These are phyloP conservation scores for Allium cepa DNA, from an alignment of 106 monocot species.

Conservation along the genomic window DNA sequence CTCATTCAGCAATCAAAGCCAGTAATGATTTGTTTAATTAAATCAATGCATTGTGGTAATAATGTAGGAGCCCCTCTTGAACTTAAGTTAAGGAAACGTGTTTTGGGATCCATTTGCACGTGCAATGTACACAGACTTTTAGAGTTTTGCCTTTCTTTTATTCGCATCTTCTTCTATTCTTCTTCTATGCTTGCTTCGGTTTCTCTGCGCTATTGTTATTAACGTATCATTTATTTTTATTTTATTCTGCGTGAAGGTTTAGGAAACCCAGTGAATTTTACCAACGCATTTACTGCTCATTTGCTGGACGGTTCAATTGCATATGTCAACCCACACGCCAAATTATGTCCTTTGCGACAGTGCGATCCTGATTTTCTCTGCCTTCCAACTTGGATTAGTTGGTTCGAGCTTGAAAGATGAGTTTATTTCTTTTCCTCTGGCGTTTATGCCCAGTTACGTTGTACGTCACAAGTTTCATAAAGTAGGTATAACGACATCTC, in stretches of 20 bases:
- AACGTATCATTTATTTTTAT: neutral
- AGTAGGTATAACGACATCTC: too few species aligned
- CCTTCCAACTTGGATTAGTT: neutral
- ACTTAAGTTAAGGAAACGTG: slow-evolving; percentile 25
- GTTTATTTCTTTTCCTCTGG: too few species aligned
- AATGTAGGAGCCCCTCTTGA: slow-evolving; percentile 2
- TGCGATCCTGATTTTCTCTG: neutral
- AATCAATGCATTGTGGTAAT: neutral
- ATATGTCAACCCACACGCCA: neutral
- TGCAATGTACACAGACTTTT: slow-evolving; percentile 27
- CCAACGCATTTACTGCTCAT: neutral
- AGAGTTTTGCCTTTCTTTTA: slow-evolving; percentile 15
- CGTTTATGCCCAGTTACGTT: too few species aligned
- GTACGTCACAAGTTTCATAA: too few species aligned
- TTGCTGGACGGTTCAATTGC: neutral
- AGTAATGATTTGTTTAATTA: slow-evolving; percentile 7
- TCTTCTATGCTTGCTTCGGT: neutral
- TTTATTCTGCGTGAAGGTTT: neutral
- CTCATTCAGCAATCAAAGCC: slow-evolving; percentile 9
- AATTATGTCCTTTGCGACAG: neutral
- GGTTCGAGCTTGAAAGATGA: too few species aligned
- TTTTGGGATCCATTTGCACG: slow-evolving; percentile 30
- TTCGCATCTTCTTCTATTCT: neutral
- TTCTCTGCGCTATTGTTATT: neutral
- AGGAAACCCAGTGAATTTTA: neutral